A percentile compares a stretch with the other conserved stretches of the same genome.
phyloP scores from a whole-genome alignment of 371 early-diverging fungal species.

The Mucor ambiguus region DNA sequence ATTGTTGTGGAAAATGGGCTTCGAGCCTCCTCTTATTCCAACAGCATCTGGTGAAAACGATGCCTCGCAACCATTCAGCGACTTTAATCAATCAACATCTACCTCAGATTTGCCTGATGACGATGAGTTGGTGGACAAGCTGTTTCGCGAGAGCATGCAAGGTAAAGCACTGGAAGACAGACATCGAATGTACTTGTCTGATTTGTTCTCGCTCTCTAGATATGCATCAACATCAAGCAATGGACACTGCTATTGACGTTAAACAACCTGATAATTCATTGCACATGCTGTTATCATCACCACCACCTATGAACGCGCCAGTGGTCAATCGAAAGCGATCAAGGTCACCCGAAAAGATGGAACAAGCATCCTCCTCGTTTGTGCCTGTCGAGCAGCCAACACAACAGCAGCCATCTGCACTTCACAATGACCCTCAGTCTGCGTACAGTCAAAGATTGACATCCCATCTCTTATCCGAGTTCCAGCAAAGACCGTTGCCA shows the following conservation, averaged over 20 bases:
- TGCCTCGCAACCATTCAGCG: constrained; percentile 20
- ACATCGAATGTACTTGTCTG: neutral
- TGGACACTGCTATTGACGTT: neutral
- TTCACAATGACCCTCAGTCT: neutral
- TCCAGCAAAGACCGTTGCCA: neutral
- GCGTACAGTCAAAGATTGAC: neutral
- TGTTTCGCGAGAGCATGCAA: constrained; percentile 41
- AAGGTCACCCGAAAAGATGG: neutral
- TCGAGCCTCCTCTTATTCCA: constrained; percentile 24
- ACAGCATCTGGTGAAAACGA: constrained; percentile 15
- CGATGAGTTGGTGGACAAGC: constrained; percentile 40
- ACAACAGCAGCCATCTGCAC: neutral
- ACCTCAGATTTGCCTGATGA: constrained; percentile 36
- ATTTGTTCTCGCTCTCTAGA: neutral
- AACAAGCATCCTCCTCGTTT: neutral
- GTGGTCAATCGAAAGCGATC: neutral
- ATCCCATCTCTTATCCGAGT: neutral
- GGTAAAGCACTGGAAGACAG: constrained; percentile 8
- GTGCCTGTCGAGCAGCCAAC: neutral
- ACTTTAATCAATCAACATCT: constrained; percentile 35
- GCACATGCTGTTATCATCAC: constrained; percentile 19
- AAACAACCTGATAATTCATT: constrained; percentile 10
- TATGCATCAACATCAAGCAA: neutral
- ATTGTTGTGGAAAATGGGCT: constrained; percentile 31
- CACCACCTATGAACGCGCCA: constrained; percentile 13